A percentile compares a stretch with the other conserved stretches of the same genome.
phyloP scores from a whole-genome alignment of 148 eudicot species.

The Arctostaphylos glauca region DNA sequence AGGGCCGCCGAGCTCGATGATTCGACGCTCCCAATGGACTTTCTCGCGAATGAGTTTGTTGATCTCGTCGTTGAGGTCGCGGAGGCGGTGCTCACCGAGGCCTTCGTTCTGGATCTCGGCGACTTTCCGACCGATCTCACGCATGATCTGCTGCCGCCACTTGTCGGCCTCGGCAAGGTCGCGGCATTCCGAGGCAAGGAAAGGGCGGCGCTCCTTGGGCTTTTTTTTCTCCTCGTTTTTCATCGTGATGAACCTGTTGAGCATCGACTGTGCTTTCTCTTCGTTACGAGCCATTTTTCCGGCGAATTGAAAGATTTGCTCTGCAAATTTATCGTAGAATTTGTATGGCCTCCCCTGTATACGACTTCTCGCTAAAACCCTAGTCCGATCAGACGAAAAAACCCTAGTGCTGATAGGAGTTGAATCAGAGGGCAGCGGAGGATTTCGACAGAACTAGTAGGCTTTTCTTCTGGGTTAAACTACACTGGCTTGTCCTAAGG shows the following conservation, averaged over 20 bases:
- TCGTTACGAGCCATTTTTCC: constrained; percentile 81
- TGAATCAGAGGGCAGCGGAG: too few species aligned
- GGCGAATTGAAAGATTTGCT: background rate
- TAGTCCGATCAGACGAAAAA: background rate
- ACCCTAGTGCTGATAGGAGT: background rate
- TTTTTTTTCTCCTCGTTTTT: constrained; percentile 83
- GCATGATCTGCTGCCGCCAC: constrained; percentile 89
- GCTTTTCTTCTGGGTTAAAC: too few species aligned
- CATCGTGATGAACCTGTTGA: constrained; percentile 80
- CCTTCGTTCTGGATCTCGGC: constrained; percentile 95
- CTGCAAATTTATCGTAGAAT: background rate
- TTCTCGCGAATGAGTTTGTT: constrained; percentile 76
- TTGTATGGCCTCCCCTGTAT: background rate
- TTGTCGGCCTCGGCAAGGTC: constrained; percentile 89
- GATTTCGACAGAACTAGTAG: too few species aligned
- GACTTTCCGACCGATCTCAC: constrained; percentile 82
- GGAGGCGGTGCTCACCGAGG: constrained; percentile 75
- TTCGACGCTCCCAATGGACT: constrained; percentile 79
- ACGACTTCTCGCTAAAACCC: background rate
- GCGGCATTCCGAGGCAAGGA: constrained; percentile 85
- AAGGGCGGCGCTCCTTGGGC: constrained; percentile 88
- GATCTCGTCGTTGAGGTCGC: constrained; percentile 87
- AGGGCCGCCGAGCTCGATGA: constrained; percentile 82
- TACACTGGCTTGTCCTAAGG: too few species aligned
- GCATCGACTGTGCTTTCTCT: constrained; percentile 96